Conservation (phyloP, 148 eudicot species). For the Mesembryanthemum crystallinum region DNA sequence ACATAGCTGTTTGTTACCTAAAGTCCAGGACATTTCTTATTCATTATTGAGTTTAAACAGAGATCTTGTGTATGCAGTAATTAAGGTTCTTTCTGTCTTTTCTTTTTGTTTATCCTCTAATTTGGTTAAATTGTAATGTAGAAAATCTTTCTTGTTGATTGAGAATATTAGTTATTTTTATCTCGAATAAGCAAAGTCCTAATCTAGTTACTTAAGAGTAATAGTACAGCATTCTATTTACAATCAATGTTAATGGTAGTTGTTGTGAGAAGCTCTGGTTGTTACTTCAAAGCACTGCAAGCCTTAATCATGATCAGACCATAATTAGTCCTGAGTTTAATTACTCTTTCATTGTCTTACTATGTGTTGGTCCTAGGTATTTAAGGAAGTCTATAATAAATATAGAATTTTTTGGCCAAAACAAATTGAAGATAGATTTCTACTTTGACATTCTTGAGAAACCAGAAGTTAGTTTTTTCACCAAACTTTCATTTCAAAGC, state of each 20-base stretch:
- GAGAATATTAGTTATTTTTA: background rate
- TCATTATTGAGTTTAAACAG: no score
- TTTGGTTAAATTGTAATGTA: no score
- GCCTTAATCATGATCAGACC: constrained; percentile 8
- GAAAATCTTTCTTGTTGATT: background rate
- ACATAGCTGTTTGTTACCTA: no score
- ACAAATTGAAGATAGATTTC: background rate
- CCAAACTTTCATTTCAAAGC: background rate
- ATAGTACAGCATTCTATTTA: background rate
- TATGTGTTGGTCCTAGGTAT: background rate
- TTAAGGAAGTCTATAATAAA: background rate
- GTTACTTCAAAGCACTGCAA: constrained; percentile 23
- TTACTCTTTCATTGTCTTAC: background rate
- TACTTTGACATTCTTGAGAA: background rate
- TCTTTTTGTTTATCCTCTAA: no score
- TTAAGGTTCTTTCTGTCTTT: no score
- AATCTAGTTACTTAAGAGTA: no score
- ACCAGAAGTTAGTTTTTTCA: background rate
- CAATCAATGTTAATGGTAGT: background rate
- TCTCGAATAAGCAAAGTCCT: no score
- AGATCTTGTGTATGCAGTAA: no score
- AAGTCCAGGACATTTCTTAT: no score
- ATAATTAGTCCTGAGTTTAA: background rate
- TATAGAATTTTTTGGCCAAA: background rate
- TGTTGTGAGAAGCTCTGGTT: no score